Base-by-base conservation (phyloP, 1,139 yeast genomes). In the Groenewaldozyma auringiensis region DNA sequence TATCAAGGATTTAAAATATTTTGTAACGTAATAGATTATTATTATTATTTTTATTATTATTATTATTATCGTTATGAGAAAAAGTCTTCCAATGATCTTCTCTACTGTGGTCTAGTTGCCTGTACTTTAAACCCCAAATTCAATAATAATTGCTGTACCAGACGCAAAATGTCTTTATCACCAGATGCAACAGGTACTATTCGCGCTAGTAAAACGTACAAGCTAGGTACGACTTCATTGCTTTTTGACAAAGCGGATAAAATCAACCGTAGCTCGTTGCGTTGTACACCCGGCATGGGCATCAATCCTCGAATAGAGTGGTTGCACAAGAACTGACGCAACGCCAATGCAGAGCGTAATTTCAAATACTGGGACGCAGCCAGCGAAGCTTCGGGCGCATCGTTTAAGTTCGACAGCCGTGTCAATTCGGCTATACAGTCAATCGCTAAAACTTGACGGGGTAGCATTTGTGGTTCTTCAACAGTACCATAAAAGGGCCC, bases 221-320 rank as follows among this genome's bases (percentile, higher is more conserved):
- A 25, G 13, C 32, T 16, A 40, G 34, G n/a, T 36, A 34, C 29
- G 25, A 33, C 17, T 6, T 8, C 40, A 13, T 9, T 21, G 4
- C 32, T 21, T 11, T 43, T 37, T 20, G 38, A 17, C 6, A 42
- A 18, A 21, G 52, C 41, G 2, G 42, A 35, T 6, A 66, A 50
- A 14, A 65, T 49, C 34, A 50, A 52, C 3, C 54, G 52, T 14
- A 81, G 55, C 54, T 81, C 87, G 8, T 61, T 55, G 27, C 71
- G 70, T 48, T 79, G 78, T 13, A 79, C 61, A 31, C 69, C 66
- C 0, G 83, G 73, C 37, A 78, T 64, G 1, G 89, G 88, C 36
- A 70, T 70, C 18, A 58, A 62, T 22, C 78, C 75, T 6, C 78
- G 59, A 4, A 81, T 59, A 13, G 69, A 72, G 43, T 70, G 72